phyloP scores from a whole-genome alignment of 2,329 filamentous ascomycete genomes.

The Cryphonectria japonica region DNA sequence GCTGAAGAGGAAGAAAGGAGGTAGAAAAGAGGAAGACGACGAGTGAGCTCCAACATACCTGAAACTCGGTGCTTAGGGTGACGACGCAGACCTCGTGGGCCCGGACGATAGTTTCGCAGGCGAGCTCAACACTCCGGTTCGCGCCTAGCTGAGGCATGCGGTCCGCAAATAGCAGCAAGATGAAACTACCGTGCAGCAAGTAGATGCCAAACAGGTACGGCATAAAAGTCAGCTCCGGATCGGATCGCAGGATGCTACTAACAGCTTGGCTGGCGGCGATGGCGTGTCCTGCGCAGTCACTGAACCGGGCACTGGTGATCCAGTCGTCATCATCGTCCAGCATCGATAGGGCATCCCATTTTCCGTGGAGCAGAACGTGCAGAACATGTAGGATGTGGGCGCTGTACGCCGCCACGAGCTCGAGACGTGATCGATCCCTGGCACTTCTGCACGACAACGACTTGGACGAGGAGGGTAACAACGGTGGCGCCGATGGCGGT shows the following conservation, averaged over 20 bases:
- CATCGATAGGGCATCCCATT: constrained; percentile 55
- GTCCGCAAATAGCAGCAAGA: constrained; percentile 53
- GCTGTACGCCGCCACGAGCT: constrained; percentile 51
- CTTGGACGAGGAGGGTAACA: not conserved
- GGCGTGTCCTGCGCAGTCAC: constrained; percentile 50
- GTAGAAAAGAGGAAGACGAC: not conserved
- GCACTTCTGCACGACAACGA: constrained; percentile 7
- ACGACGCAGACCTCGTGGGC: constrained; percentile 56
- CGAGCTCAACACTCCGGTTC: constrained; percentile 50
- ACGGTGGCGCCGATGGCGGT: constrained; percentile 1
- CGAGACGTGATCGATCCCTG: constrained; percentile 38
- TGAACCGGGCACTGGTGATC: constrained; percentile 51
- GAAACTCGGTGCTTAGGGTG: constrained; percentile 54
- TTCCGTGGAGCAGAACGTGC: constrained; percentile 51
- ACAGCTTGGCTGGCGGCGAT: constrained; percentile 51
- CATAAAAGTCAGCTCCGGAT: constrained; percentile 56
- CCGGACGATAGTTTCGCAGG: constrained; percentile 54
- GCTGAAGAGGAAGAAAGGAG: not conserved
- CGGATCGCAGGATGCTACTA: constrained; percentile 49
- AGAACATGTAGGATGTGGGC: constrained; percentile 53
- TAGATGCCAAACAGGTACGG: constrained; percentile 58
- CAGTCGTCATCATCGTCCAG: constrained; percentile 53
- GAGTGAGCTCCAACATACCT: constrained; percentile 38
- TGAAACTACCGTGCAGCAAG: constrained; percentile 54
- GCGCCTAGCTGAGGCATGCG: constrained; percentile 51